Base-by-base conservation (phyloP, 345 rosid species). In the Citrus unshiu region DNA sequence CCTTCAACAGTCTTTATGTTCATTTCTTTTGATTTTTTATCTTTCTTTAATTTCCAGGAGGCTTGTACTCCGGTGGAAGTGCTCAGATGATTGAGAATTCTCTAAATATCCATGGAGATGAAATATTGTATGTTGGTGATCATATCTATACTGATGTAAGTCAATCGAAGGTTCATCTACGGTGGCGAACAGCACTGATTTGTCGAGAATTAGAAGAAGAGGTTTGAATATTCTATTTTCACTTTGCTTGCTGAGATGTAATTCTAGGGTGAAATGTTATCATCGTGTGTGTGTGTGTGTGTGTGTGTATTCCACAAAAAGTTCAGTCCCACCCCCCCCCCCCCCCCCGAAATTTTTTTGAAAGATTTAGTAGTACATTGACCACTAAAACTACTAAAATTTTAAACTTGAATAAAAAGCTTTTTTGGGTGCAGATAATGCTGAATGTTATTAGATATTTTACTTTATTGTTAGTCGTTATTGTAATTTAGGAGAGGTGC, bases 91-190 rank as follows among this genome's bases (percentile, higher is more conserved):
- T 95, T 61, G 98, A 95, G 87, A 95, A 84, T 83, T 95, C 98
- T 77, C 86, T 95, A 66, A 80, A 88, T 73, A 80, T 95, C 77
- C 98, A 95, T 54, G 98, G 98, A n/a, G 98, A 95, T 79, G 98
- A 95, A 79, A 91, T 95, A 80, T 81, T 95, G 74, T 95, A 93
- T 82, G 98, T 95, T 12, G 98, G 98, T 73, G 98, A 93, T 80
- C 98, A 93, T 84, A 95, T 95, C 60, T 95, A 95, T 87, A 93
- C 98, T 76, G 98, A 95, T 88, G 98, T 95, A 57, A 93, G 97
- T 72, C 94, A 89, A 80, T 95, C 99, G 43, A 93, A 95, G 89
- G 92, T 93, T 63, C 97, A 95, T 86, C 87, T 90, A 76, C 88
- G 97, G 70, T 95, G 99, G 99, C 89, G 98, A 81, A 95, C 99